A percentile compares a stretch with the other conserved stretches of the same genome.
Evolutionary conservation across 768 basidiomycete species (phyloP).

Genomic region (Hirschioporus abietinus): DNA sequence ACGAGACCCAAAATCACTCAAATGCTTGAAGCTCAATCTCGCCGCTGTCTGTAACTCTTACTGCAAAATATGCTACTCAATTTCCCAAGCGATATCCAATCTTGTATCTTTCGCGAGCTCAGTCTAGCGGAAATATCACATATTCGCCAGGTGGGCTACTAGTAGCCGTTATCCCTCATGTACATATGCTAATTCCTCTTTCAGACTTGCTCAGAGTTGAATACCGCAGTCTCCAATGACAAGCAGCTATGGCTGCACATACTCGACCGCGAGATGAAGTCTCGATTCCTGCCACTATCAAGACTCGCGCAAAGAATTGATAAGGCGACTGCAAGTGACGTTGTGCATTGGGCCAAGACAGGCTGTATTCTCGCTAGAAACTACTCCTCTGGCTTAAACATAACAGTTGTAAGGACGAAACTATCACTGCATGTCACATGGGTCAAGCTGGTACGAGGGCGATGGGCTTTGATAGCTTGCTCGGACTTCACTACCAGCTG

Average conservation of each 20-base stretch:
- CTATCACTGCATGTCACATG: background rate
- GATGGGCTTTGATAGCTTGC: background rate
- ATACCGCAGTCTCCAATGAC: background rate
- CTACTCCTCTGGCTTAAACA: background rate
- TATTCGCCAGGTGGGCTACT: no score
- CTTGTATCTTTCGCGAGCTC: no score
- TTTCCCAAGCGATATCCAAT: background rate
- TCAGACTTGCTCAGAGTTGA: background rate
- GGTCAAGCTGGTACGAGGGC: background rate
- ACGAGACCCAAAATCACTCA: no score
- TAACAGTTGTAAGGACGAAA: background rate
- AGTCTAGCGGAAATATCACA: no score
- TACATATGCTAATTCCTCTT: no score
- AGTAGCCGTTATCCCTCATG: no score
- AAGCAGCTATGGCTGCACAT: slow-evolving; percentile 1
- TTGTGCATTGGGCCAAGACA: background rate
- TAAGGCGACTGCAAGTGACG: background rate
- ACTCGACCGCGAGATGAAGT: background rate
- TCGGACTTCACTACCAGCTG: background rate
- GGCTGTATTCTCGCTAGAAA: background rate
- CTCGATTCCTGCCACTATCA: background rate
- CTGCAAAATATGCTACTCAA: no score
- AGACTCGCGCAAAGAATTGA: background rate
- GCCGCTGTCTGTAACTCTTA: no score
- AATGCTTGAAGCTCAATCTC: no score